Percentiles rank a stretch among this genome's conserved stretches.
Evolutionary conservation across 73 alveolate genomes (phyloP).

Genomic region (Tetrahymena malaccensis): DNA sequence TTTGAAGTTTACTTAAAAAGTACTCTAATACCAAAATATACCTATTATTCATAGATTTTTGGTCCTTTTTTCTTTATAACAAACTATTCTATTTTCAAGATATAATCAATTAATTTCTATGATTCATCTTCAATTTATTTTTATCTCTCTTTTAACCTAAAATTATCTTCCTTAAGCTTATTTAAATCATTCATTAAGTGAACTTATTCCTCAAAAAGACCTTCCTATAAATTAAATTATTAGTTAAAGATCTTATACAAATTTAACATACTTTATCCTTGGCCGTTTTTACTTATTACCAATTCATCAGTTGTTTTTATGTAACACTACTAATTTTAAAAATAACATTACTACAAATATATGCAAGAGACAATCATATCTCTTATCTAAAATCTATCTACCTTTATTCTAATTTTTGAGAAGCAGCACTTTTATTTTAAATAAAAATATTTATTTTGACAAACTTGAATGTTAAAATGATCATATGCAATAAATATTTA

Average conservation of each 20-base stretch:
- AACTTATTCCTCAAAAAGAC: background rate
- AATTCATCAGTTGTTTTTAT: background rate
- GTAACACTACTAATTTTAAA: background rate
- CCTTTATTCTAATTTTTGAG: background rate
- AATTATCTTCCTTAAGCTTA: background rate
- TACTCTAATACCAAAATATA: background rate
- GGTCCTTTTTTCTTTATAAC: background rate
- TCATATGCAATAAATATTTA: background rate
- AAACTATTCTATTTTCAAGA: background rate
- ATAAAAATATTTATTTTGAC: background rate
- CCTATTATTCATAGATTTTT: background rate
- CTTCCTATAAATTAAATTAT: background rate
- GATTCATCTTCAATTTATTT: background rate
- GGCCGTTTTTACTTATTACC: background rate
- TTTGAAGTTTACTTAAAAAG: background rate
- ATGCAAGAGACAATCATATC: background rate
- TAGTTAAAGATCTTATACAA: background rate
- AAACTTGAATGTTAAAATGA: background rate
- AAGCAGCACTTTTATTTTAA: background rate
- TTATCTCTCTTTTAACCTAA: background rate
- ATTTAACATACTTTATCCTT: background rate
- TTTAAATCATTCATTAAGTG: background rate
- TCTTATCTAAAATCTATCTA: background rate
- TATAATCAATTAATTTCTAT: background rate
- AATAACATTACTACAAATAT: background rate